Conservation (phyloP, 1,284 basidiomycete species). For the Heterobasidion irregulare region DNA sequence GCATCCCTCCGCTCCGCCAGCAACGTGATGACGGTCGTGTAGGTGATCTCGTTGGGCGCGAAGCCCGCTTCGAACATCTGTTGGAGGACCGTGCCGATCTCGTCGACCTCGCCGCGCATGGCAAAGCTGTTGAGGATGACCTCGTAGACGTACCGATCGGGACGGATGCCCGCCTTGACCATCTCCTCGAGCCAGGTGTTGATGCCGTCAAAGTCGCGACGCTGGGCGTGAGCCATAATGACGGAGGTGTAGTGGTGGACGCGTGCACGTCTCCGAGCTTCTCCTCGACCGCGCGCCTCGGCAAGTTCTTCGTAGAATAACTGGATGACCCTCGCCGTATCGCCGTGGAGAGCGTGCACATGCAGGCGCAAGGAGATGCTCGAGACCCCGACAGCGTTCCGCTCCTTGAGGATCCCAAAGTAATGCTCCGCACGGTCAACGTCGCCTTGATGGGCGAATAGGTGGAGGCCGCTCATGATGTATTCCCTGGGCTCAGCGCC, state of each 20-base stretch:
- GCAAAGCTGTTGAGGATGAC: slow-evolving; percentile 58
- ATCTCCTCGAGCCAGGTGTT: slow-evolving; percentile 52
- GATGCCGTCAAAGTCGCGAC: slow-evolving; percentile 42
- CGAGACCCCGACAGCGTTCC: slow-evolving; percentile 17
- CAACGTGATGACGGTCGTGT: slow-evolving; percentile 64
- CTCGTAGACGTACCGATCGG: slow-evolving; percentile 52
- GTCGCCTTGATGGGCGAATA: slow-evolving; percentile 47
- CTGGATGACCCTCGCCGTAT: slow-evolving; percentile 30
- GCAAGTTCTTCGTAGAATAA: slow-evolving; percentile 53
- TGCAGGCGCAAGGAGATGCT: slow-evolving; percentile 43
- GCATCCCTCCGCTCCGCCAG: slow-evolving; percentile 64
- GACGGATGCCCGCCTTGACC: slow-evolving; percentile 35
- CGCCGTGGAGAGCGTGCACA: slow-evolving; percentile 40
- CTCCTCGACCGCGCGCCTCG: not conserved
- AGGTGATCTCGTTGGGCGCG: slow-evolving; percentile 45
- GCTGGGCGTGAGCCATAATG: slow-evolving; percentile 46
- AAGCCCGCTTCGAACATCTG: slow-evolving; percentile 51
- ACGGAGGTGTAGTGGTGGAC: slow-evolving; percentile 47
- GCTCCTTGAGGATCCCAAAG: slow-evolving; percentile 29
- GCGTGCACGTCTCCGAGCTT: slow-evolving; percentile 23
- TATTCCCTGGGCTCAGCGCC: slow-evolving; percentile 14
- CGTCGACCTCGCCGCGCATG: slow-evolving; percentile 43
- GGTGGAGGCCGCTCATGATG: slow-evolving; percentile 39
- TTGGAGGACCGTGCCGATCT: slow-evolving; percentile 50
- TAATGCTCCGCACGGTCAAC: slow-evolving; percentile 30